These are phyloP conservation scores for Backusella liffmaniae DNA, from an alignment of 192 early-diverging fungal species.

Conservation along the genomic window DNA sequence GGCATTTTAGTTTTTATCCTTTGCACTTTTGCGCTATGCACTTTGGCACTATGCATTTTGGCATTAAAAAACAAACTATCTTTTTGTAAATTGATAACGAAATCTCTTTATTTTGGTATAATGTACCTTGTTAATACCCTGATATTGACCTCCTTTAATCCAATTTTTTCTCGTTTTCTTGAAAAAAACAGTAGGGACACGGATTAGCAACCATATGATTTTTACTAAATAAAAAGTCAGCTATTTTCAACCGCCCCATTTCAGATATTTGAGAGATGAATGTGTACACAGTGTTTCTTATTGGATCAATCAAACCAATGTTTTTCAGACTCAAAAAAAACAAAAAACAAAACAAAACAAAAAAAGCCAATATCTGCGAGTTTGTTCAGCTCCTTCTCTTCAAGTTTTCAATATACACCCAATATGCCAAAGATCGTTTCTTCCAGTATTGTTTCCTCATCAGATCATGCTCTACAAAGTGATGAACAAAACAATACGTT, in stretches of 20 bases:
- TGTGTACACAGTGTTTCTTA: background rate
- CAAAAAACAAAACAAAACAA: background rate
- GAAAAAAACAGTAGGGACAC: background rate
- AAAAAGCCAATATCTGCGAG: background rate
- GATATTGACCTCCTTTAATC: too few species aligned
- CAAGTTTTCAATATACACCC: background rate
- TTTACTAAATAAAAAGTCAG: too few species aligned
- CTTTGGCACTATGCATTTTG: too few species aligned
- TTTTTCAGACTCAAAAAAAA: background rate
- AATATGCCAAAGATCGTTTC: slow-evolving; percentile 62
- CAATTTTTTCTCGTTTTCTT: too few species aligned
- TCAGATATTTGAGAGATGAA: background rate
- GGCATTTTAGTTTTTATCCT: too few species aligned
- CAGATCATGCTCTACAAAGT: slow-evolving; percentile 42
- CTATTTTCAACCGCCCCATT: background rate
- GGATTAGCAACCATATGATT: too few species aligned
- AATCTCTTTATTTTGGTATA: too few species aligned
- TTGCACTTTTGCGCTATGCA: too few species aligned
- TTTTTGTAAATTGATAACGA: too few species aligned
- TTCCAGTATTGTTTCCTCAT: slow-evolving; percentile 56
- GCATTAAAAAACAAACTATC: too few species aligned
- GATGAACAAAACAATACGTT: slow-evolving; percentile 37
- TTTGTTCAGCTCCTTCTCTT: too few species aligned
- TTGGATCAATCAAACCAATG: background rate
- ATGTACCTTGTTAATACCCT: too few species aligned